Conservation (phyloP, 2,329 filamentous ascomycete species). For the Sarocladium oryzae region DNA sequence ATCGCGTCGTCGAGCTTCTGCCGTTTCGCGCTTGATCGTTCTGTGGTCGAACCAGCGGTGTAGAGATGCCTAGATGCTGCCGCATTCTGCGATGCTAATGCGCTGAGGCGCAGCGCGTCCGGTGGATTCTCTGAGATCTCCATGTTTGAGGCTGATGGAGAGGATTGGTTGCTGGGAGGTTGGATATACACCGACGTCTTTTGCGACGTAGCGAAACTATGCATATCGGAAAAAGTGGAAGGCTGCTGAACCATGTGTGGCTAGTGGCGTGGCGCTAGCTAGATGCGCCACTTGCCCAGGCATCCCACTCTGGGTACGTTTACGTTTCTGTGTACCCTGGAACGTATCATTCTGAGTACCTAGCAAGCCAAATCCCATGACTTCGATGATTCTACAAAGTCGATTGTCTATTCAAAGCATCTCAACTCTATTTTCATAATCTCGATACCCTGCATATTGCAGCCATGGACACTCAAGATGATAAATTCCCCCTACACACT, state of each 20-base stretch:
- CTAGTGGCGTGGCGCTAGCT: conserved; percentile 12
- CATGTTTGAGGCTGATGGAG: conserved; percentile 21
- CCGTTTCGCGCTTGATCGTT: conserved; percentile 23
- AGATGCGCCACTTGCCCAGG: conserved; percentile 2
- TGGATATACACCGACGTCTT: too few relatives aligned
- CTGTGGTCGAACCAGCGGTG: conserved; percentile 14
- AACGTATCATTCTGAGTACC: not conserved
- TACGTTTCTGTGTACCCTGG: conserved; percentile 4
- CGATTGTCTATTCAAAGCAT: too few relatives aligned
- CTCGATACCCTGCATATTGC: not conserved
- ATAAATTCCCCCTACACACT: conserved; percentile 79
- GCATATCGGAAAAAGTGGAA: not conserved
- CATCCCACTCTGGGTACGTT: not conserved
- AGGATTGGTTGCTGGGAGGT: conserved; percentile 16
- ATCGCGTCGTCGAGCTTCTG: conserved; percentile 30
- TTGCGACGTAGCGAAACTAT: too few relatives aligned
- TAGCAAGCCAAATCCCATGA: too few relatives aligned
- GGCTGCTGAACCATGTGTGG: conserved; percentile 22
- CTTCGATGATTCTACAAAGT: too few relatives aligned
- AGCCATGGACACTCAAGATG: conserved; percentile 27
- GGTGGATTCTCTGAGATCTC: conserved; percentile 26
- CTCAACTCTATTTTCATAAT: too few relatives aligned
- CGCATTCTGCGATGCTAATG: conserved; percentile 29
- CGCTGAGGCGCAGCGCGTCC: conserved; percentile 27
- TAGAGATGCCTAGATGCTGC: conserved; percentile 26